Evolutionary conservation across 2,329 filamentous ascomycete species (phyloP).

Genomic region (Clarireedia sp.): DNA sequence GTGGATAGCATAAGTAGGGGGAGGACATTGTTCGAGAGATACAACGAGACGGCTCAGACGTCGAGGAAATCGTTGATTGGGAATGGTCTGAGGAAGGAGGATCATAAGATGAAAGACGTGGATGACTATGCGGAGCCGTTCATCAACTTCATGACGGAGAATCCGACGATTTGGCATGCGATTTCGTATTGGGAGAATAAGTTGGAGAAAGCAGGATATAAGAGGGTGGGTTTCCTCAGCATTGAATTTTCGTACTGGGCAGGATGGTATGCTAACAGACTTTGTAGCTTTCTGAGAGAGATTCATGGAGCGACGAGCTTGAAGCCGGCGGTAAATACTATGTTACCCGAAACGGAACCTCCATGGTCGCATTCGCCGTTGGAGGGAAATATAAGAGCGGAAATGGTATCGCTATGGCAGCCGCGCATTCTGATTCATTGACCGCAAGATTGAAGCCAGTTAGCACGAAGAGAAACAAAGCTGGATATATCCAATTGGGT

Average conservation of each 20-base stretch:
- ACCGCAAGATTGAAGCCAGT: slow-evolving; percentile 89
- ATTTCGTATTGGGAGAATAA: slow-evolving; percentile 71
- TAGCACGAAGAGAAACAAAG: slow-evolving; percentile 72
- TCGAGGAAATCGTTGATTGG: background rate
- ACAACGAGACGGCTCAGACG: slow-evolving; percentile 10
- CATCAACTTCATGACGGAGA: slow-evolving; percentile 76
- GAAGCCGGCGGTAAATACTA: slow-evolving; percentile 83
- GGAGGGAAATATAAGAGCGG: slow-evolving; percentile 75
- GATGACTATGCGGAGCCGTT: slow-evolving; percentile 76
- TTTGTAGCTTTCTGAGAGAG: slow-evolving; percentile 64
- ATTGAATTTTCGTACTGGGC: background rate
- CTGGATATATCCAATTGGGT: slow-evolving; percentile 81
- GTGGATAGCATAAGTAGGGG: background rate
- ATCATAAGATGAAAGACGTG: slow-evolving; percentile 30
- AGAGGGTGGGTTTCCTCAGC: slow-evolving; percentile 44
- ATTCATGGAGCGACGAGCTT: slow-evolving; percentile 67
- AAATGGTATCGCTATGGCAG: slow-evolving; percentile 81
- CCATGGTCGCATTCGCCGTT: slow-evolving; percentile 76
- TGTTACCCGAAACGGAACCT: slow-evolving; percentile 75
- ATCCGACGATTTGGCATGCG: slow-evolving; percentile 89
- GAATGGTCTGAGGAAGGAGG: background rate
- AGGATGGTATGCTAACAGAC: slow-evolving; percentile 13
- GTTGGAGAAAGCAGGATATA: slow-evolving; percentile 65
- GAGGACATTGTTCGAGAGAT: slow-evolving; percentile 19
- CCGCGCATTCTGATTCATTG: slow-evolving; percentile 86